phyloP scores from a whole-genome alignment of 2,329 filamentous ascomycete genomes.

The Ophiostoma pallidulum region DNA sequence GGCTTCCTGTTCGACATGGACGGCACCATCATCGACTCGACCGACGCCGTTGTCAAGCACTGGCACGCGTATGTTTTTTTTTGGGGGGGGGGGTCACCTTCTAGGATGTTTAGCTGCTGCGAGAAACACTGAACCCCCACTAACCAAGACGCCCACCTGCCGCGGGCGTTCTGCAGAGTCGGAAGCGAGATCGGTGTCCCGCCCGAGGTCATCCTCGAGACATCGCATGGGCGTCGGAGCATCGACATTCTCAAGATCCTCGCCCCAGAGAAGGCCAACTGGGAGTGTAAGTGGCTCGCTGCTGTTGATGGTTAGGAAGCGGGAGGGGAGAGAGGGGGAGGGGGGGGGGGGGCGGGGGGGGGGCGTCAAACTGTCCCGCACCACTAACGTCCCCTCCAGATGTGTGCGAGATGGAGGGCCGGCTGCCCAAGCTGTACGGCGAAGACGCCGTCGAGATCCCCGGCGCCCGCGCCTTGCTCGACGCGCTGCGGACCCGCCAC shows the following conservation, averaged over 20 bases:
- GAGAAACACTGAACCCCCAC: too few relatives aligned
- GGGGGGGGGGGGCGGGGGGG: too few relatives aligned
- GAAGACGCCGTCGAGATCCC: slow-evolving; percentile 76
- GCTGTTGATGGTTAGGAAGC: too few relatives aligned
- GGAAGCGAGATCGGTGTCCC: slow-evolving; percentile 76
- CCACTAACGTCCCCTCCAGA: slow-evolving; percentile 40
- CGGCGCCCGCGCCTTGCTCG: slow-evolving; percentile 64
- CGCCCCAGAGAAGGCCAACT: slow-evolving; percentile 76
- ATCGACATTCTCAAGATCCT: slow-evolving; percentile 79
- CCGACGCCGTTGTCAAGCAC: slow-evolving; percentile 65
- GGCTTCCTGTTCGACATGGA: slow-evolving; percentile 67
- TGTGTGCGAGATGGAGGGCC: slow-evolving; percentile 66
- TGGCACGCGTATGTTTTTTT: slow-evolving; percentile 54
- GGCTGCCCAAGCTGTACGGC: slow-evolving; percentile 68
- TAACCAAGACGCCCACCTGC: too few relatives aligned
- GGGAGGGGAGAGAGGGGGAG: too few relatives aligned
- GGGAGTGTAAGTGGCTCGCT: slow-evolving; percentile 85
- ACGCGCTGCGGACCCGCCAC: slow-evolving; percentile 46
- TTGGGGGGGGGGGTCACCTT: too few relatives aligned
- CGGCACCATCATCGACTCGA: slow-evolving; percentile 76
- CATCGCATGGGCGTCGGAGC: slow-evolving; percentile 80
- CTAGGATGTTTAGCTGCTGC: too few relatives aligned
- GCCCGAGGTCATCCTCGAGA: slow-evolving; percentile 75
- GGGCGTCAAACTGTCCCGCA: too few relatives aligned
- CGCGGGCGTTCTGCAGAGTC: too few relatives aligned